Percentiles rank a stretch among this genome's conserved stretches.
phyloP scores from a whole-genome alignment of 2,329 filamentous ascomycete genomes.

The Macrophomina pseudophaseolina region DNA sequence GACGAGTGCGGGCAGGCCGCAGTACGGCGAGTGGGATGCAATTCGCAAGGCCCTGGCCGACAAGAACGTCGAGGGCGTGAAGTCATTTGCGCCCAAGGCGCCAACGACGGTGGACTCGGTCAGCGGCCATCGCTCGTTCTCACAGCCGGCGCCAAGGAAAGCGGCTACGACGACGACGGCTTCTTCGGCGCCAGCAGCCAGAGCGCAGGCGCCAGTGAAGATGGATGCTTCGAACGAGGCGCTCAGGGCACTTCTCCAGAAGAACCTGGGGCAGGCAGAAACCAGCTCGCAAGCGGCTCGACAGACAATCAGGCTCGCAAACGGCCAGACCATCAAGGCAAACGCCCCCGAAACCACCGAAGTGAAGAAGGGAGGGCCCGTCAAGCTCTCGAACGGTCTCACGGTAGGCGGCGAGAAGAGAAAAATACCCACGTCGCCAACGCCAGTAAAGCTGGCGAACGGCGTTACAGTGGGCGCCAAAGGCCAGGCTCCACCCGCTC shows the following conservation, averaged over 20 bases:
- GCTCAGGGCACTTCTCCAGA: conserved; percentile 7
- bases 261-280: conserved; percentile 18
- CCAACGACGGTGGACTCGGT: conserved; percentile 16
- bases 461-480: neutral
- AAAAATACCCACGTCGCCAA: neutral
- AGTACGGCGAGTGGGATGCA: conserved; percentile 27
- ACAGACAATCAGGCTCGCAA: conserved; percentile 24
- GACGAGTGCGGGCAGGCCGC: conserved; percentile 15
- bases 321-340: conserved; percentile 18
- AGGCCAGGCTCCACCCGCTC: neutral
- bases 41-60: conserved; percentile 19
- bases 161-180: neutral
- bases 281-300: conserved; percentile 22
- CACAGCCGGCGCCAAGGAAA: conserved; percentile 14
- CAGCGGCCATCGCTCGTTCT: conserved; percentile 24
- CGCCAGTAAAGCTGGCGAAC: conserved; percentile 9
- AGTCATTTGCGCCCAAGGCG: conserved; percentile 26
- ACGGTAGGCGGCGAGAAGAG: neutral
- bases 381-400: conserved; percentile 20
- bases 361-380: conserved; percentile 11
- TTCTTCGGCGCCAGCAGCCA: neutral
- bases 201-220: conserved; percentile 8
- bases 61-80: conserved; percentile 16
- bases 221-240: conserved; percentile 21
- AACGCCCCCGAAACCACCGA: conserved; percentile 1